Base-by-base conservation (phyloP, 176 grass and related monocot genomes). In the Triticum dicoccoides region DNA sequence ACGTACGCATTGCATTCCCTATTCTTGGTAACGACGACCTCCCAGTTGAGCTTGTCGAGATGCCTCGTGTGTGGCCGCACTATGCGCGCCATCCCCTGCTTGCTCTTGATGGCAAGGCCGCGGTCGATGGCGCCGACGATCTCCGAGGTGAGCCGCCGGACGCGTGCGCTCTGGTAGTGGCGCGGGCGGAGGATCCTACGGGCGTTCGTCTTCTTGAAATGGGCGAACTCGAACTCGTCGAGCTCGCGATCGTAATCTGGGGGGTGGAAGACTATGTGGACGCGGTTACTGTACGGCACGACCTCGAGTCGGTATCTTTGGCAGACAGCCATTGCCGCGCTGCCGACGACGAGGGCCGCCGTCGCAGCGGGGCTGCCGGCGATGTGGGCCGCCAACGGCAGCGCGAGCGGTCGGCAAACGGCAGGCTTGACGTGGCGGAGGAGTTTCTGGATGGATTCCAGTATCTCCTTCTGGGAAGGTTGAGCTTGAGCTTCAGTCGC, bases 121-220 rank as follows among this genome's bases (percentile, higher is more conserved):
- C 71, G 71, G 71, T 17, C 2, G 41, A 74, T 74, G 71, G 71
- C 71, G 41, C 41, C 71, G 12, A 74, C 71, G 41, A 74, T 74
- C 71, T 74, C 42, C 21, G 41, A 27, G n/a, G 71, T 74, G 39
- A 74, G 71, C 11, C 41, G 71, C 71, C 71, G 71, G 71, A 74
- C 71, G 24, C 41, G 71, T 11, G 8, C 71, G 71, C 11, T 49
- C 71, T 74, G 71, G 71, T 74, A 45, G 71, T 74, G 71, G 71
- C 41, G 12, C 23, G 71, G 41, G 12, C 71, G 12, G 41, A 74
- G 25, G 71, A 74, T 74, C 71, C 1, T 13, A 0, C 39, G n/a
- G 11, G 39, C 23, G 71, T 74, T 74, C 6, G 71, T 74, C n/a
- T 47, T 17, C 71, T 74, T 74, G 23, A 49, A 74, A 29, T 47